Evolutionary conservation across 345 rosid genomes (phyloP), one percentile per base, ranked within the genome.

Genomic region (Citropsis articulata): DNA sequence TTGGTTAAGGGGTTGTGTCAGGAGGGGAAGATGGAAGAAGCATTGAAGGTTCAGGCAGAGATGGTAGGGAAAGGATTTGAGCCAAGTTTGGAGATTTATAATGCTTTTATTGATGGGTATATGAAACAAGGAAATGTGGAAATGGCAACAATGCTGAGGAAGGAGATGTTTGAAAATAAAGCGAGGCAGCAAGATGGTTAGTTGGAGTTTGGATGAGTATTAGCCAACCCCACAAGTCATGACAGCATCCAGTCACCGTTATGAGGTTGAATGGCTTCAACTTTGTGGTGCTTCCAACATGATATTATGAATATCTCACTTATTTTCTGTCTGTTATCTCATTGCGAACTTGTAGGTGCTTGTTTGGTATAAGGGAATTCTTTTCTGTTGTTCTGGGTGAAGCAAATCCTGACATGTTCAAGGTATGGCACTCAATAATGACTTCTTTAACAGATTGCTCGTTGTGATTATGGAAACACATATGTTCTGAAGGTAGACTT

Each of bases 51-150:
- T 82, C 98, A 95, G 72, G 94, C 95, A 22, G 90, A 90, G 85
- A 95, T 93, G 98, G 91, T 89, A 40, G 98, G 92, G 33, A 87
- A 84, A 86, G 98, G 98, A 27, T 90, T 87, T 81, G 85, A 80
- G 75, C 93, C 92, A 21, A 86, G 84, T 82, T 66, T 63, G 65
- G 83, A 77, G 86, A 87, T 90, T 50, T 95, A 93, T 65, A 72
- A 35, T 78, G 85, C 89, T 71, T 93, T 95, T 77, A 82, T 93
- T 33, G 81, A 86, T 4, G 94, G 98, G 53, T 89, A 87, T 87
- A 35, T 66, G 77, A 84, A 75, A 73, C 73, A 42, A 57, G 95
- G 95, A 56, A 85, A 95, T 80, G 83, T 67, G 18, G 80, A 89
- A 82, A 90, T 86, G 90, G 89, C 81, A 25, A 85, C 81, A 22